Evolutionary conservation across 148 eudicot species (phyloP).

Genomic region (Rhododendron kiyosumense): DNA sequence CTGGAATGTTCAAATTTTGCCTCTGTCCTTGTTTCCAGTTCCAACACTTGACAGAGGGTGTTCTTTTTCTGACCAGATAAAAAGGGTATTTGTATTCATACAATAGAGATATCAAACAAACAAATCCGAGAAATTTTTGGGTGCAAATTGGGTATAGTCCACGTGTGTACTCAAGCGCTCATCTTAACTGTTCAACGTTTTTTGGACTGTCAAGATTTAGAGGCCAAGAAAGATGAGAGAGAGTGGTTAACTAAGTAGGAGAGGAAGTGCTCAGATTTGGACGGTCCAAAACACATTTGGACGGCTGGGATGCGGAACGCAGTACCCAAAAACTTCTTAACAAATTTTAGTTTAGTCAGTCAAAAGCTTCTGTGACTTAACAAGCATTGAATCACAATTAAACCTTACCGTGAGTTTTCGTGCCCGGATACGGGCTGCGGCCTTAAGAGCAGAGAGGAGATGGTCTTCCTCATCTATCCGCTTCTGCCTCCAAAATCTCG

Average conservation of each 20-base stretch:
- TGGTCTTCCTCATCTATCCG: slow-evolving; percentile 67
- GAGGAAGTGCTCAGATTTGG: no score
- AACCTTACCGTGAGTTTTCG: slow-evolving; percentile 46
- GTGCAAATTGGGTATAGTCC: no score
- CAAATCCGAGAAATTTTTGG: no score
- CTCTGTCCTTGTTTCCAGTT: not conserved
- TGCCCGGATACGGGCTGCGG: slow-evolving; percentile 66
- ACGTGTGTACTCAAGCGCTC: no score
- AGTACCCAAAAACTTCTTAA: no score
- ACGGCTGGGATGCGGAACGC: no score
- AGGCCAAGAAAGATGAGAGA: no score
- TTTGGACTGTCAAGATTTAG: no score
- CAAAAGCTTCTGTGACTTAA: not conserved
- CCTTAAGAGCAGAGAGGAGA: slow-evolving; percentile 63
- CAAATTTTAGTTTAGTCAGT: not conserved
- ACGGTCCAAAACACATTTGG: no score
- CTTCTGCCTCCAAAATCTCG: slow-evolving; percentile 59
- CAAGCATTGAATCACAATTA: no score
- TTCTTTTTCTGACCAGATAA: not conserved
- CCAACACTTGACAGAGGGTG: not conserved
- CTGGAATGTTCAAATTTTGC: not conserved
- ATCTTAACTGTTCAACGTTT: no score
- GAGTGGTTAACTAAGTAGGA: no score
- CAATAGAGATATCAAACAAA: not conserved
- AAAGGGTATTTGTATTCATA: not conserved